These are phyloP conservation scores for Colletotrichum agaves DNA, from an alignment of 2,329 filamentous ascomycete genomes.

Conservation along the genomic window DNA sequence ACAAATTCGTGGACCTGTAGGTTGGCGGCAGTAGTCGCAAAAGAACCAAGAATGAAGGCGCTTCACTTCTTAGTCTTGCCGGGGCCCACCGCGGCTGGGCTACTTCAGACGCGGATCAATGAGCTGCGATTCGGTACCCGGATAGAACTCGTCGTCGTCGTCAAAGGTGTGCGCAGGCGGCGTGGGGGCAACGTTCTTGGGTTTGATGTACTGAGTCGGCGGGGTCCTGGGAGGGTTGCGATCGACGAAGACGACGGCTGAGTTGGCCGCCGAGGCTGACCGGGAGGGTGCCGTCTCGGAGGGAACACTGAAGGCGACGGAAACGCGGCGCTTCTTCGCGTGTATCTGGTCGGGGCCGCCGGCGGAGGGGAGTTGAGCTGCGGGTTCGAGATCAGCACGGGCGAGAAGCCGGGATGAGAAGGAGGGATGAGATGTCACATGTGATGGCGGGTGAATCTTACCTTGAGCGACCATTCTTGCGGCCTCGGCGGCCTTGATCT, in stretches of 20 bases:
- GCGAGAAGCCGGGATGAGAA: slow-evolving; percentile 1
- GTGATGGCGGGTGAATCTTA: not conserved
- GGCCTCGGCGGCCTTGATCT: slow-evolving; percentile 21
- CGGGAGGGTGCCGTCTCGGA: not conserved
- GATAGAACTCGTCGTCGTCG: slow-evolving; percentile 30
- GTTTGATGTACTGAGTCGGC: not conserved
- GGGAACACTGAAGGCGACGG: not conserved
- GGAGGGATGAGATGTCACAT: not conserved
- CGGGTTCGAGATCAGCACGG: slow-evolving; percentile 1
- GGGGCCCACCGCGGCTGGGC: not conserved
- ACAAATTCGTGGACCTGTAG: too few relatives aligned
- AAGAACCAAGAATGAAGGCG: too few relatives aligned
- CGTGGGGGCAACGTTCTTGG: slow-evolving; percentile 1
- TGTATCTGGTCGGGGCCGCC: not conserved
- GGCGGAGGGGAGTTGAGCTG: not conserved
- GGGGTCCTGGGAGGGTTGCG: slow-evolving; percentile 15
- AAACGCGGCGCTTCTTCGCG: not conserved
- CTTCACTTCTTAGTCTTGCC: too few relatives aligned
- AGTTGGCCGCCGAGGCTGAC: not conserved
- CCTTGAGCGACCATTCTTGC: slow-evolving; percentile 21
- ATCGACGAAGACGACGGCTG: not conserved
- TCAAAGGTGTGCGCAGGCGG: slow-evolving; percentile 19
- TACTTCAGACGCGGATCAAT: not conserved
- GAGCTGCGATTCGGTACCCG: not conserved
- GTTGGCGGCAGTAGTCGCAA: too few relatives aligned